Conservation (phyloP, 169 alveolate species). For the Theileria equi region DNA sequence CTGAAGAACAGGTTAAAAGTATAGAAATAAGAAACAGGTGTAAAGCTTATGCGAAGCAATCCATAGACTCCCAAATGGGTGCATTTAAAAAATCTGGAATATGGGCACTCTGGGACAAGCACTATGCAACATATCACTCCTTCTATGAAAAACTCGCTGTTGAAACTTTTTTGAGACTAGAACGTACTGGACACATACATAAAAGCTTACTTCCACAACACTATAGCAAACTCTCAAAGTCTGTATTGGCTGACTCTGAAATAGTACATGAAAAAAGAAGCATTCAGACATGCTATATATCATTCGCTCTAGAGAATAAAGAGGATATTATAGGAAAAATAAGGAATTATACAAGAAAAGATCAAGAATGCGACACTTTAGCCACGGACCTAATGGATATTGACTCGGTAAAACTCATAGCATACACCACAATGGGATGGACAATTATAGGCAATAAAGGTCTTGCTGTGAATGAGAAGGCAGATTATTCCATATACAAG, state of each 20-base stretch:
- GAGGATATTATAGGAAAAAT: background rate
- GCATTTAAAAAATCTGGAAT: slow-evolving; percentile 39
- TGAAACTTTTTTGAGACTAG: slow-evolving; percentile 39
- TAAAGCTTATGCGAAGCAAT: slow-evolving; percentile 35
- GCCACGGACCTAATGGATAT: slow-evolving; percentile 25
- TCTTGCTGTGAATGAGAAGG: slow-evolving; percentile 41
- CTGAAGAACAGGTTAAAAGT: slow-evolving; percentile 13
- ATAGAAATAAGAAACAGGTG: slow-evolving; percentile 28
- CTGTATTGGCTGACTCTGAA: slow-evolving; percentile 61
- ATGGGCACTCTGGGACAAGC: slow-evolving; percentile 60
- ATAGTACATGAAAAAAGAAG: slow-evolving; percentile 10
- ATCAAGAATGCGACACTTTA: background rate
- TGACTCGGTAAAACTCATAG: slow-evolving; percentile 41
- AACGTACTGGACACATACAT: slow-evolving; percentile 13
- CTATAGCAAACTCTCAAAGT: slow-evolving; percentile 23
- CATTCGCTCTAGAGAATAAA: slow-evolving; percentile 18
- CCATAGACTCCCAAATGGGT: slow-evolving; percentile 36
- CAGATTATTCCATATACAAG: slow-evolving; percentile 40
- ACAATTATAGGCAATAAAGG: slow-evolving; percentile 78
- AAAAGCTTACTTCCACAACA: slow-evolving; percentile 44
- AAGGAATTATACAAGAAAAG: background rate
- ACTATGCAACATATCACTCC: slow-evolving; percentile 53
- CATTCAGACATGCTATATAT: slow-evolving; percentile 22
- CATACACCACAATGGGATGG: slow-evolving; percentile 77
- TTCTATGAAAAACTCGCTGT: slow-evolving; percentile 25